These are phyloP conservation scores for Platanus orientalis DNA, from an alignment of 164 flowering plant genomes.

Conservation along the genomic window DNA sequence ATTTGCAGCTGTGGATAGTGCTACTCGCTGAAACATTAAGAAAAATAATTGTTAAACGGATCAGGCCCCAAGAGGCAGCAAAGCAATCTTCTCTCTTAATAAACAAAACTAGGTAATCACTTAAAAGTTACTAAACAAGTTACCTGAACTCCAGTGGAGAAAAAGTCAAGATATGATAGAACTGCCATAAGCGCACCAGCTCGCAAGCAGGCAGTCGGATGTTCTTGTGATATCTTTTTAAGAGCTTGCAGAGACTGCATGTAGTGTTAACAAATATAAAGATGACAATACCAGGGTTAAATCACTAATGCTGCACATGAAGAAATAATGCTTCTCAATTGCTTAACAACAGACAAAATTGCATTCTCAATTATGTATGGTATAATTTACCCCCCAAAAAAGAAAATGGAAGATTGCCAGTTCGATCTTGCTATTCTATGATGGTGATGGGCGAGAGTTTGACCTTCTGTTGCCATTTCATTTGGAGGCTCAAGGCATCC, in stretches of 20 bases:
- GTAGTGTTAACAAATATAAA: background rate
- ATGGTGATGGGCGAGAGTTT: too few species aligned
- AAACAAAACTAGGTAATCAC: background rate
- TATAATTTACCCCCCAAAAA: too few species aligned
- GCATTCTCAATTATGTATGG: background rate
- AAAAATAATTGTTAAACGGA: background rate
- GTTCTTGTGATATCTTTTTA: constrained; percentile 97
- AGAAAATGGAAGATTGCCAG: too few species aligned
- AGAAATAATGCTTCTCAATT: background rate
- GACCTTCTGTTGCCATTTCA: too few species aligned
- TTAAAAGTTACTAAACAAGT: background rate
- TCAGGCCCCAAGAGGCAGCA: constrained; percentile 1
- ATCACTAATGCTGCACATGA: background rate
- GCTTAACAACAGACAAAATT: background rate
- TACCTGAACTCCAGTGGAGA: constrained; percentile 99
- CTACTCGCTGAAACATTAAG: constrained; percentile 68
- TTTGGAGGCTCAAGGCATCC: too few species aligned
- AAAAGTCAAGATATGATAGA: constrained; percentile 93
- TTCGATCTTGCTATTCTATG: too few species aligned
- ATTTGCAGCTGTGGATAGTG: constrained; percentile 97
- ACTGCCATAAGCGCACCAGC: constrained; percentile 99
- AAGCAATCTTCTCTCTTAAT: background rate
- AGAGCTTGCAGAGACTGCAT: constrained; percentile 94
- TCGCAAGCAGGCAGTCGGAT: constrained; percentile 97
- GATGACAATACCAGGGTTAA: background rate